Evolutionary conservation across 2,329 filamentous ascomycete species (phyloP).

Genomic region (Colletotrichum graminicola): DNA sequence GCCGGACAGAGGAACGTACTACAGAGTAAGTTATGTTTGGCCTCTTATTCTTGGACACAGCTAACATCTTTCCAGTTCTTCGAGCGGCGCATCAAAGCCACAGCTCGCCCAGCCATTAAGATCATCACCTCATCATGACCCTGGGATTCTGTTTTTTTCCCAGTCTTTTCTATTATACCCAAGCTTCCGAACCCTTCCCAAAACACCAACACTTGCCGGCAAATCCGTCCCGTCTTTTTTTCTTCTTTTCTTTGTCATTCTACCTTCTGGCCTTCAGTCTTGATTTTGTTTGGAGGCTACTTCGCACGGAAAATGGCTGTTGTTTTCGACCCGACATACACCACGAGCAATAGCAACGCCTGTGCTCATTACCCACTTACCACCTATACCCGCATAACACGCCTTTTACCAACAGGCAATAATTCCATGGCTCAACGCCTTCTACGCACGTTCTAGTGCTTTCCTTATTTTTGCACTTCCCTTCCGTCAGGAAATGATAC

Average conservation of each 20-base stretch:
- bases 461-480: conserved; percentile 32
- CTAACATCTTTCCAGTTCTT: conserved; percentile 54
- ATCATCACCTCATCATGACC: neutral
- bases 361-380: conserved; percentile 5
- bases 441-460: conserved; percentile 12
- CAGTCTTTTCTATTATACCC: neutral
- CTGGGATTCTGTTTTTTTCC: conserved; percentile 5
- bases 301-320: conserved; percentile 21
- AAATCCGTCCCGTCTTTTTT: conserved; percentile 17
- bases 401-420: conserved; percentile 21
- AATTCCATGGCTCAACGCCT: conserved; percentile 36
- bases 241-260: conserved; percentile 35
- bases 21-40: conserved; percentile 58
- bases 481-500: conserved; percentile 44
- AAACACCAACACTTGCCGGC: conserved; percentile 13
- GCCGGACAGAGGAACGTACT: conserved; percentile 68
- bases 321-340: neutral
- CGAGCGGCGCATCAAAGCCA: conserved; percentile 57
- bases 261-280: conserved; percentile 19
- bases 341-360: conserved; percentile 8
- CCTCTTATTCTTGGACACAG: neutral
- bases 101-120: conserved; percentile 49
- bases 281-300: conserved; percentile 7
- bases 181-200: conserved; percentile 8
- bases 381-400: neutral